A percentile compares a stretch with the other conserved stretches of the same genome.
These are phyloP conservation scores for Begonia masoniana DNA, from an alignment of 306 rosid species.

Conservation along the genomic window DNA sequence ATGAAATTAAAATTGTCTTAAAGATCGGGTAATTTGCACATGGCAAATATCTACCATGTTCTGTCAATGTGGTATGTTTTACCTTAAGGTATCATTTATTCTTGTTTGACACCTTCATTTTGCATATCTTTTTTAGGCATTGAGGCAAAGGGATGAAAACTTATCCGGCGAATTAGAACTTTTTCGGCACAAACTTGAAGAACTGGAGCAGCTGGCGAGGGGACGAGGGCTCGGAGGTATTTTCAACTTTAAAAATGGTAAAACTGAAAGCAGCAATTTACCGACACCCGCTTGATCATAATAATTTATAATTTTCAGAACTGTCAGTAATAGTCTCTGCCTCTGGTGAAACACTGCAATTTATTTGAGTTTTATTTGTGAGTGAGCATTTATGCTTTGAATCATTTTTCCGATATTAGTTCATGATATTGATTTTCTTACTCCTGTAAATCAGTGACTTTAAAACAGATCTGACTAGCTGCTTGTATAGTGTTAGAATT, in stretches of 20 bases:
- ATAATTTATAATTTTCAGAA: slow-evolving; percentile 8
- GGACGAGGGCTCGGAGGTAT: slow-evolving; percentile 63
- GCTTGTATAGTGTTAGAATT: no score
- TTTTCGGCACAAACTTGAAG: slow-evolving; percentile 46
- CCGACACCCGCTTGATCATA: slow-evolving; percentile 47
- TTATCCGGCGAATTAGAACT: slow-evolving; percentile 48
- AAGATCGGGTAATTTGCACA: no score
- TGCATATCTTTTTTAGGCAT: slow-evolving; percentile 29
- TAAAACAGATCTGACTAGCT: no score
- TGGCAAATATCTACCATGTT: no score
- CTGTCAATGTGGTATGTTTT: no score
- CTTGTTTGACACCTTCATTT: neutral
- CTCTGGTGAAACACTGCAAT: neutral
- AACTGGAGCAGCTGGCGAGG: slow-evolving; percentile 58
- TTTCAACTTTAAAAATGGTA: slow-evolving; percentile 33
- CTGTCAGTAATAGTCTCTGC: neutral
- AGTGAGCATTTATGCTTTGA: no score
- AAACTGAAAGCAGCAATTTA: slow-evolving; percentile 26
- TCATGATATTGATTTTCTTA: no score
- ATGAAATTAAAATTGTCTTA: no score
- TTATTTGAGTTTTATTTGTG: neutral
- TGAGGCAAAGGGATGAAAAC: slow-evolving; percentile 46
- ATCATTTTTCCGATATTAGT: no score
- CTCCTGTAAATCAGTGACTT: no score
- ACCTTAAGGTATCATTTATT: no score